Evolutionary conservation across 331 rosid species (phyloP).

Genomic region (Malus hybrid): DNA sequence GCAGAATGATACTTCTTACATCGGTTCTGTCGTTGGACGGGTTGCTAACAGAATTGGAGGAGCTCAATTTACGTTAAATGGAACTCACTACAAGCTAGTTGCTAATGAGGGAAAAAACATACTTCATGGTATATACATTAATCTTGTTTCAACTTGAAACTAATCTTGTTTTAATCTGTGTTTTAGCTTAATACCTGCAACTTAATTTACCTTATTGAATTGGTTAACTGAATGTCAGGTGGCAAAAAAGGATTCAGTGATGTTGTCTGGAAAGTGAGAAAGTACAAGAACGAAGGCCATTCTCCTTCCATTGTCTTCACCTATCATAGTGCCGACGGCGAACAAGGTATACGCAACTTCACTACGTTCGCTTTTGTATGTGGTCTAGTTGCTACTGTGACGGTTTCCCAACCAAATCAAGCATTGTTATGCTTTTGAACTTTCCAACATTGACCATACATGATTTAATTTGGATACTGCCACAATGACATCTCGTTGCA

Average conservation of each 20-base stretch:
- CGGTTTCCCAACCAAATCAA: neutral
- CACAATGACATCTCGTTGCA: neutral
- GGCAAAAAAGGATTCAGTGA: conserved; percentile 61
- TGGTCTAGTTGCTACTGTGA: too few relatives aligned
- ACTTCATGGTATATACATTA: conserved; percentile 51
- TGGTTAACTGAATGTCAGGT: conserved; percentile 27
- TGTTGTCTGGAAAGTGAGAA: conserved; percentile 62
- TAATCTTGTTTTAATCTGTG: neutral
- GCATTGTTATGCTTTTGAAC: neutral
- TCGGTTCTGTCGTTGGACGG: conserved; percentile 76
- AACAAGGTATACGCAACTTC: conserved; percentile 42
- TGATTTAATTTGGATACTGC: too few relatives aligned
- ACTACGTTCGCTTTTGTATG: neutral
- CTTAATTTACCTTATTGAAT: neutral
- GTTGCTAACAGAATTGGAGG: conserved; percentile 84
- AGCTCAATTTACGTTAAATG: conserved; percentile 61
- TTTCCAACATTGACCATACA: neutral
- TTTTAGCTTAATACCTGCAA: too few relatives aligned
- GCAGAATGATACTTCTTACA: conserved; percentile 60
- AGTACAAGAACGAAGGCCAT: conserved; percentile 30
- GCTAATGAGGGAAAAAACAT: conserved; percentile 67
- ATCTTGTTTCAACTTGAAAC: neutral
- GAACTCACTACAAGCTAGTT: conserved; percentile 52
- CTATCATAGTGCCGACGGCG: conserved; percentile 71
- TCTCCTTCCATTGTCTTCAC: conserved; percentile 55